Base-by-base conservation (phyloP, 495 filamentous ascomycete genomes). In the Penicillium manginii region DNA sequence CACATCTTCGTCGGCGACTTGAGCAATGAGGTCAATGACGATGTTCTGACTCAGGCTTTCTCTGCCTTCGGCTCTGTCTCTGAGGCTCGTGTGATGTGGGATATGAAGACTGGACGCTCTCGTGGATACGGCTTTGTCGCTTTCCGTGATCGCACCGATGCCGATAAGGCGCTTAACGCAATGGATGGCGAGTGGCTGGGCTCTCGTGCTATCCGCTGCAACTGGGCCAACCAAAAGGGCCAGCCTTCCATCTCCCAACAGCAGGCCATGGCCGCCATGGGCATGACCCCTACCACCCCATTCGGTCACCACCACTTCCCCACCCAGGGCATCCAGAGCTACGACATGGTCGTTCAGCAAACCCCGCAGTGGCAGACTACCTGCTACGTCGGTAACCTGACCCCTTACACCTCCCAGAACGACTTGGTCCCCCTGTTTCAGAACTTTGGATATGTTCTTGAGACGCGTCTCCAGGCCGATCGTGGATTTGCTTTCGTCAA, bases 151-250 rank as follows among this genome's bases (percentile, higher is more conserved):
- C 92, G 93, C 50, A 78, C 82, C 1, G 96, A 99, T 67, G 94
- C 94, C 15, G 96, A 99, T 74, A 96, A 97, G 77, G 94, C 94
- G 2, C 77, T 99, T 62, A 96, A 86, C 73, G 91, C 92, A 50
- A 99, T 98, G 94, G 94, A 99, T 71, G 93, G 96, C 53, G 96
- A 99, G 83, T 99, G 94, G 94, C 88, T 99, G 51, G 94, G 94
- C 49, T 98, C 96, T 60, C 92, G 94, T 52, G 94, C 96, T 4
- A 99, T 99, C 71, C 91, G 94, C 59, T 97, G 93, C 84, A 99
- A 99, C 80, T 99, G 94, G 94, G 94, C 94, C 52, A 99, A 99
- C 77, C 94, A 99, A 73, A 99, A 99, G 83, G 94, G 94, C 37
- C 94, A 99, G 68, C 94, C 94, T 46, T 98, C 96, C 1, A 96